Base-by-base conservation (phyloP, 129 eudicot species). In the Sambucus nigra region DNA sequence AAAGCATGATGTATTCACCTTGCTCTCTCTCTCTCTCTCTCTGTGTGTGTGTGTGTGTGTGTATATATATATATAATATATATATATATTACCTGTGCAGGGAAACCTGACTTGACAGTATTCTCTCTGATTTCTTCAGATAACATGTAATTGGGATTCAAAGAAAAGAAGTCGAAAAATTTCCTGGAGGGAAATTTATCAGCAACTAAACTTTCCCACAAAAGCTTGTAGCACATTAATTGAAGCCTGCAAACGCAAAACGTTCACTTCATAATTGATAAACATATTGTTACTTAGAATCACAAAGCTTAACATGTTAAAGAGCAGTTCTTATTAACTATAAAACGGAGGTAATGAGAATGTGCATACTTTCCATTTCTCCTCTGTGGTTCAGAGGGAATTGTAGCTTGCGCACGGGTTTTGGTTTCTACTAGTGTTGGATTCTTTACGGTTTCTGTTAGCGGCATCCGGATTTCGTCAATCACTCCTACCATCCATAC, bases 171-270 rank as follows among this genome's bases (percentile, higher is more conserved):
- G 17, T 80, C 63, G 19, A 79, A 60, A 57, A 87, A 87, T 40
- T 71, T 60, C 59, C 53, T 33, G 17, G 74, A 46, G 19, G 89
- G 94, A 63, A 87, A 83, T 7, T 60, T 64, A 14, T 74, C 72
- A 53, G 77, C 24, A 27, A 87, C 71, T 48, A 88, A 56, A 39
- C 53, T 64, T 71, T 88, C 94, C 87, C 94, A 80, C 31, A 88
- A 64, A 64, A 72, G 71, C 76, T 83, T 88, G 67, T 88, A 88
- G 76, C 94, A 88, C 96, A 88, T 88, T 31, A 83, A 54, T 49
- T 88, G 96, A 68, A 83, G 86, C 84, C 85, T 78, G 80, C 62
- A 52, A 55, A 26, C 15, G 22, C 14, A 53, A 49, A 17, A 58
- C 14, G 16, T 49, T n/a, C 4, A 33, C 12, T 7, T 20, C 53